A percentile compares a stretch with the other conserved stretches of the same genome.
Evolutionary conservation across 163 green algal genomes (phyloP).

Genomic region (Volvox carteri): DNA sequence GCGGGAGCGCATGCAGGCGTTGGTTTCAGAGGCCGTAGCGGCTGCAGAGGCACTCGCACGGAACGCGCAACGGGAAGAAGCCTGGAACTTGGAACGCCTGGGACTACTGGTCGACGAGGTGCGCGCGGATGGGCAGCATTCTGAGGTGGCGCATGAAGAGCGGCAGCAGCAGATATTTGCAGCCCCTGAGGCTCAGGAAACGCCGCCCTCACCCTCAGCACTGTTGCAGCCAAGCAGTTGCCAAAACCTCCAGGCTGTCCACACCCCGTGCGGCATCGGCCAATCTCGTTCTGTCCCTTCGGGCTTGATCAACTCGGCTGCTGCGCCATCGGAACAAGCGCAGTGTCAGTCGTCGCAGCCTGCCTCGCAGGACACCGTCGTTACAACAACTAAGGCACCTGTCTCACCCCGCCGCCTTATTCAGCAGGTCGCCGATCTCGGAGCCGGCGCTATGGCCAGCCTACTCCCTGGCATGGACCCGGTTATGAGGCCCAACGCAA

Average conservation of each 20-base stretch:
- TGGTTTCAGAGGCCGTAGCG: constrained; percentile 35
- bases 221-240: constrained; percentile 8
- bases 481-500: not conserved
- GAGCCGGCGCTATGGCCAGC: not conserved
- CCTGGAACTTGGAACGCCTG: not conserved
- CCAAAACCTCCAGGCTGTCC: too few relatives aligned
- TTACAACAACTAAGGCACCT: not conserved
- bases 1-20: not conserved
- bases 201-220: too few relatives aligned
- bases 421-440: constrained; percentile 4
- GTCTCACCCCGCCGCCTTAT: not conserved
- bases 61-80: not conserved
- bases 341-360: not conserved
- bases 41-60: constrained; percentile 20
- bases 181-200: too few relatives aligned
- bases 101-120: not conserved
- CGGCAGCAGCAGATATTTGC: too few relatives aligned
- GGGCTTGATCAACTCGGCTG: too few relatives aligned
- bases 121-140: not conserved
- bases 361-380: not conserved
- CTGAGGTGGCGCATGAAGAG: too few relatives aligned
- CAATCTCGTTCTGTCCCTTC: too few relatives aligned
- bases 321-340: too few relatives aligned
- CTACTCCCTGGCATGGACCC: not conserved
- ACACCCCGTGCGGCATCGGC: too few relatives aligned